A percentile compares a stretch with the other conserved stretches of the same genome.
Evolutionary conservation across 1,284 basidiomycete species (phyloP).

Genomic region (Moesziomyces antarcticus): DNA sequence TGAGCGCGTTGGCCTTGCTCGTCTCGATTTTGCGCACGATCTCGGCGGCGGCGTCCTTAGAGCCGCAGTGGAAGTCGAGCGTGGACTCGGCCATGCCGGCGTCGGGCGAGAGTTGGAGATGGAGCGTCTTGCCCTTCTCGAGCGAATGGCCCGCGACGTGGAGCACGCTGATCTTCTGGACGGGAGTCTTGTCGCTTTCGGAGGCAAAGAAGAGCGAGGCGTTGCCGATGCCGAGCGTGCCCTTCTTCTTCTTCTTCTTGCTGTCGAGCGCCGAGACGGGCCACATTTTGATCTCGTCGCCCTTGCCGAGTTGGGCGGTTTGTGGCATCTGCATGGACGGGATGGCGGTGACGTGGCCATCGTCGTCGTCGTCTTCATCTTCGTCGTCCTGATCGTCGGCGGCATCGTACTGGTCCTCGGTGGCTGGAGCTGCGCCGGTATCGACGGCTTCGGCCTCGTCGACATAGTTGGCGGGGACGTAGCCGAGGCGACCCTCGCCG

Average conservation of each 20-base stretch:
- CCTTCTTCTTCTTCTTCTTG: slow-evolving; percentile 66
- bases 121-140: slow-evolving; percentile 65
- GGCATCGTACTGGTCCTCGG: slow-evolving; percentile 30
- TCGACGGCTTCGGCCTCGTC: slow-evolving; percentile 62
- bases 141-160: slow-evolving; percentile 52
- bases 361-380: slow-evolving; percentile 44
- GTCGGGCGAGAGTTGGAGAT: slow-evolving; percentile 52
- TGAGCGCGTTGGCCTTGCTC: slow-evolving; percentile 52
- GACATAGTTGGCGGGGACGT: slow-evolving; percentile 66
- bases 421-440: slow-evolving; percentile 46
- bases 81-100: slow-evolving; percentile 43
- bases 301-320: slow-evolving; percentile 45
- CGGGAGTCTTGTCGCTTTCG: slow-evolving; percentile 65
- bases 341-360: slow-evolving; percentile 30
- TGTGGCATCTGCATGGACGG: slow-evolving; percentile 49
- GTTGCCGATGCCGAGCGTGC: slow-evolving; percentile 66
- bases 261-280: slow-evolving; percentile 61
- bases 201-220: slow-evolving; percentile 66
- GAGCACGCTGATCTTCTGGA: slow-evolving; percentile 60
- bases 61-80: slow-evolving; percentile 59
- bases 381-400: slow-evolving; percentile 47
- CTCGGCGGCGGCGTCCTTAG: slow-evolving; percentile 60
- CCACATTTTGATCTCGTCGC: slow-evolving; percentile 67
- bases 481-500: slow-evolving; percentile 56
- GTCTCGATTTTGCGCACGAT: slow-evolving; percentile 59